These are phyloP conservation scores for Tylopilus plumbeoviolaceoides DNA, from an alignment of 768 basidiomycete species.

Conservation along the genomic window DNA sequence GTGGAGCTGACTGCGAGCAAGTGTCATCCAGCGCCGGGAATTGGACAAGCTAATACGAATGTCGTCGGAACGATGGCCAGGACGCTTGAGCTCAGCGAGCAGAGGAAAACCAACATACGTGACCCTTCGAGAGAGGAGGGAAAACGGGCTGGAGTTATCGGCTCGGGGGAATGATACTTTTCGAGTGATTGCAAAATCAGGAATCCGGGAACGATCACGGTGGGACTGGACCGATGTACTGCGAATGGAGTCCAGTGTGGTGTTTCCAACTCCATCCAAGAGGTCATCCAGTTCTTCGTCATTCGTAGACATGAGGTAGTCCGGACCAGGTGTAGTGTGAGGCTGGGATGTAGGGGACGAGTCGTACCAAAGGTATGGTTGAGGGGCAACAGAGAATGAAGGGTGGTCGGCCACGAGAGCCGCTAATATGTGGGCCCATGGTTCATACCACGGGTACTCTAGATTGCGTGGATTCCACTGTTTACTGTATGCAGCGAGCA, in stretches of 20 bases:
- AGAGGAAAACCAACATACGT: background rate
- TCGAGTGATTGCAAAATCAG: background rate
- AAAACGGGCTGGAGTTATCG: background rate
- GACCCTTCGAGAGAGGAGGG: background rate
- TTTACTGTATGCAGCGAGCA: background rate
- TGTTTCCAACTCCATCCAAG: background rate
- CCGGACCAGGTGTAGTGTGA: background rate
- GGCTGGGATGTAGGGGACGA: background rate
- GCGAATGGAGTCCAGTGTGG: background rate
- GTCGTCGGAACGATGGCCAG: background rate
- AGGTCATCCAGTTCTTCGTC: background rate
- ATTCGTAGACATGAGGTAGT: background rate
- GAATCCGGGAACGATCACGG: background rate
- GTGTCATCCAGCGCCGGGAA: background rate
- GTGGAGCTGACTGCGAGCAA: background rate
- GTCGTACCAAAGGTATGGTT: background rate
- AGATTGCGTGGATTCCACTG: background rate
- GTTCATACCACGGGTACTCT: background rate
- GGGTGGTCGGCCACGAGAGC: background rate
- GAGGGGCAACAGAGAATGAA: background rate
- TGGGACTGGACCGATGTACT: background rate
- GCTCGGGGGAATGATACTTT: background rate
- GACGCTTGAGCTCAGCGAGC: background rate
- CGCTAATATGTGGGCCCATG: background rate
- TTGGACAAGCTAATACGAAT: background rate